Base-by-base conservation (phyloP, 331 rosid species). In the Stylosanthes scabra region DNA sequence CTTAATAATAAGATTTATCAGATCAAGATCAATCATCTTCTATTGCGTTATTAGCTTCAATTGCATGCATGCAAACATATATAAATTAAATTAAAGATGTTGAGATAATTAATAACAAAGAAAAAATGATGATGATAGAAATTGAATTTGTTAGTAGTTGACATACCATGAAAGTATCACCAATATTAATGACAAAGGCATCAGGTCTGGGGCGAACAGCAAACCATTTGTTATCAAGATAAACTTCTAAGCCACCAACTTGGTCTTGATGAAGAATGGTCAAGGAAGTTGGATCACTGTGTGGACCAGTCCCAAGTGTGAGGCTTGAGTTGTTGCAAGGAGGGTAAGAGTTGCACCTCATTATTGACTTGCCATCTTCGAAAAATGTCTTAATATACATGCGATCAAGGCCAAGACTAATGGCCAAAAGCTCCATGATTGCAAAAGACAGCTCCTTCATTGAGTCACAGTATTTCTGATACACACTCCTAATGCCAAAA, bases 271-370 rank as follows among this genome's bases (percentile, higher is more conserved):
- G 69, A 57, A 85, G 89, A 58, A 85, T 65, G 42, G 87, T 85
- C 20, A 85, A 3, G 16, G 75, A 75, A 64, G 79, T 76, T 42
- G 87, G 89, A 41, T 85, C 89, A 62, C 68, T 69, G 29, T 85
- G 89, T 41, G 89, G 89, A 1, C 89, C 89, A 40, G 81, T 83
- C 4, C 89, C 89, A 5, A 85, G 63, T 0, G 85, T 60, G 34
- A 76, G 45, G 25, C 15, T 47, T 20, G 56, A 49, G 9, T 58
- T 39, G 4, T 31, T 11, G 79, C 89, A 85, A 37, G 78, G 37
- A 1, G 87, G 89, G 58, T 85, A 85, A 59, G 15, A 47, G 74
- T 82, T 85, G 42, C 59, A 79, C 78, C 89, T 75, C 89, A 85
- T 82, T 51, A 72, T 72, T 20, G 81, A 45, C 41, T 64, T 65